These are phyloP conservation scores for Fraxinus greggii DNA, from an alignment of 305 asterid genomes.

Conservation along the genomic window DNA sequence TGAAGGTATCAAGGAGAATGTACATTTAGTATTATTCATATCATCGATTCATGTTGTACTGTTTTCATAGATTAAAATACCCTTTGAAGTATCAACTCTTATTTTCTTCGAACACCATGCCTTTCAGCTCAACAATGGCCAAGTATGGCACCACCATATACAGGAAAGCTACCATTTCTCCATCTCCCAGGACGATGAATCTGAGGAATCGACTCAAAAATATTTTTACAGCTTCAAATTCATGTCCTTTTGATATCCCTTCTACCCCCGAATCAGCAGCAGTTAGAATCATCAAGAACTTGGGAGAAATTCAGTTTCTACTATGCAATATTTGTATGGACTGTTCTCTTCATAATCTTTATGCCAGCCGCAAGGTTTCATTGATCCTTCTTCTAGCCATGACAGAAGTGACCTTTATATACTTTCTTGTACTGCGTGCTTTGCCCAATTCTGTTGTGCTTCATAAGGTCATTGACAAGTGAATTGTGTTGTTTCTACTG, in stretches of 20 bases:
- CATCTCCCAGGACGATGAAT: constrained; percentile 15
- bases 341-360: constrained; percentile 60
- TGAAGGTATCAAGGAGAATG: too few relatives aligned
- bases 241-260: constrained; percentile 56
- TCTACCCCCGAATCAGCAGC: constrained; percentile 52
- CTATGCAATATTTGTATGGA: constrained; percentile 49
- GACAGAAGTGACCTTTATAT: constrained; percentile 48
- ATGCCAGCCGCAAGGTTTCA: constrained; percentile 57
- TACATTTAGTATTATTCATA: too few relatives aligned
- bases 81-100: neutral
- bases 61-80: neutral
- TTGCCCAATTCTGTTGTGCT: constrained; percentile 40
- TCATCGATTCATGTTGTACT: neutral
- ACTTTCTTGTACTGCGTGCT: constrained; percentile 44
- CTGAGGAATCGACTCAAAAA: constrained; percentile 22
- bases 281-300: constrained; percentile 44
- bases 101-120: neutral
- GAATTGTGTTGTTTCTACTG: constrained; percentile 35
- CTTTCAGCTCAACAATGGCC: constrained; percentile 31
- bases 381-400: constrained; percentile 44
- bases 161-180: constrained; percentile 34
- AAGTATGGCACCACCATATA: constrained; percentile 43
- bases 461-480: constrained; percentile 34
- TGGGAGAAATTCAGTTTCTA: constrained; percentile 33
- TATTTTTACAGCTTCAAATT: constrained; percentile 28